phyloP scores from a whole-genome alignment of 345 rosid genomes.

The Barbarea vulgaris region DNA sequence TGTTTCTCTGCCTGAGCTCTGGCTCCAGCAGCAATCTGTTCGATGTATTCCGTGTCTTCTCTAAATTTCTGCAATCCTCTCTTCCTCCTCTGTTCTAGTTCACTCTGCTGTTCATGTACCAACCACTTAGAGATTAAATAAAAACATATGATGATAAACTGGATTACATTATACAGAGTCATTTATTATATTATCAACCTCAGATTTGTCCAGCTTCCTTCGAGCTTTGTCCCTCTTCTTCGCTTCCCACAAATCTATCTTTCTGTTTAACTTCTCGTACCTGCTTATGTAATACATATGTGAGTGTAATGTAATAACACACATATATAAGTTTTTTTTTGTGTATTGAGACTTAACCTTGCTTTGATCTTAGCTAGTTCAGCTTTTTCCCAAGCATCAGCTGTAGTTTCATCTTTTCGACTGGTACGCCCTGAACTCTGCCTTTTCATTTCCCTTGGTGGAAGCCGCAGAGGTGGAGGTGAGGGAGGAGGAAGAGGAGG shows the following conservation, averaged over 20 bases:
- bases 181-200: conserved; percentile 51
- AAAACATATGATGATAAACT: neutral
- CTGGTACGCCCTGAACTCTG: conserved; percentile 4
- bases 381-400: conserved; percentile 67
- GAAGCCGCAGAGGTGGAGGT: conserved; percentile 35
- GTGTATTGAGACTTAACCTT: conserved; percentile 46
- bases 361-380: conserved; percentile 61
- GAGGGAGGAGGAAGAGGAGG: conserved; percentile 36
- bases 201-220: conserved; percentile 48
- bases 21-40: conserved; percentile 55
- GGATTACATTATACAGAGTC: neutral
- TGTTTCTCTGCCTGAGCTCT: conserved; percentile 62
- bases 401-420: conserved; percentile 40
- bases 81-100: conserved; percentile 44
- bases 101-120: conserved; percentile 52
- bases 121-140: conserved; percentile 1
- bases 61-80: conserved; percentile 52
- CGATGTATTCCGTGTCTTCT: conserved; percentile 52
- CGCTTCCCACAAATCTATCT: conserved; percentile 62
- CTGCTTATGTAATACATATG: conserved; percentile 38
- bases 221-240: conserved; percentile 61
- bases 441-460: conserved; percentile 31
- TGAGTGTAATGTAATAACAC: neutral
- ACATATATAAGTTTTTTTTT: too few relatives aligned
- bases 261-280: conserved; percentile 53